Conservation (phyloP, 345 rosid genomes). For the Gossypium thurberi region DNA sequence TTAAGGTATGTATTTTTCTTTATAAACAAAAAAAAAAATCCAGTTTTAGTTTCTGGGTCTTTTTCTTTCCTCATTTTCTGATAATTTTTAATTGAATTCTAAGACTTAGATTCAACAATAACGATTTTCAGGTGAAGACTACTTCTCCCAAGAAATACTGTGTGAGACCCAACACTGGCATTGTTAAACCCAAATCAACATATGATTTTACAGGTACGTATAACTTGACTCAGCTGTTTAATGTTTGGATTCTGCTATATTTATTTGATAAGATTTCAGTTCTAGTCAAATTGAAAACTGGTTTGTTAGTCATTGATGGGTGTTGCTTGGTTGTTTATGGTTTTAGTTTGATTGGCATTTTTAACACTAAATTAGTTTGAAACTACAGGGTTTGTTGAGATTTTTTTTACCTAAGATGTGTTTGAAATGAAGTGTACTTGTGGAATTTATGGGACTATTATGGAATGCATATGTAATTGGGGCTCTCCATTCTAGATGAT, state of each 20-base stretch:
- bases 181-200: slow-evolving; percentile 36
- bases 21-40: neutral
- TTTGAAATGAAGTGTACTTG: neutral
- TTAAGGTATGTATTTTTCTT: slow-evolving; percentile 32
- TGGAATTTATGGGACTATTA: neutral
- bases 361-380: neutral
- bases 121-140: slow-evolving; percentile 41
- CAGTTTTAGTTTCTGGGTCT: neutral
- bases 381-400: neutral
- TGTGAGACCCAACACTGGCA: slow-evolving; percentile 45
- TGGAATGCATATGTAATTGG: neutral
- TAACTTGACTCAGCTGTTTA: neutral
- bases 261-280: neutral
- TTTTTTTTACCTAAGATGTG: neutral
- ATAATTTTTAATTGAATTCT: neutral
- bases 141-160: slow-evolving; percentile 53
- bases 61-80: neutral
- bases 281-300: neutral
- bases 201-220: slow-evolving; percentile 35
- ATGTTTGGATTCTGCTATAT: neutral
- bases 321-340: neutral
- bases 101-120: neutral
- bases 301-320: neutral
- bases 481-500: too few species aligned
- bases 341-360: neutral